Evolutionary conservation across 1,139 yeast species (phyloP), one percentile per base, ranked within the genome.

Genomic region (Blastobotrys buckinghamii): DNA sequence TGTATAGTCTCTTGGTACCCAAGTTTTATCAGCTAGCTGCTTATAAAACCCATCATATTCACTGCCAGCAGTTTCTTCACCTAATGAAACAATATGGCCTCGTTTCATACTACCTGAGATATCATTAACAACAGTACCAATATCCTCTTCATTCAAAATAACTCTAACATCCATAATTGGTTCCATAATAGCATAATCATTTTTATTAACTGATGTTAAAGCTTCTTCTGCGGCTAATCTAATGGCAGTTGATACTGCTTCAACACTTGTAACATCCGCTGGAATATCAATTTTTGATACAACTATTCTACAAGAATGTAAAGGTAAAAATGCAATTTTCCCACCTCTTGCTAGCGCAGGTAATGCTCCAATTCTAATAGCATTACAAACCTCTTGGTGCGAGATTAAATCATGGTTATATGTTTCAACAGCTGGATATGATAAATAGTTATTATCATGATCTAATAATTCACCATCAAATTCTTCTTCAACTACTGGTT

Each of bases 41-140:
- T 54, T 53, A 50, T 45, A 67, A 32, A 50, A 42, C 38, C 55
- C 57, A 52, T 60, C 53, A 53, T 58, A 51, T n/a, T 34, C 42
- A 8, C 41, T 41, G 38, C 48, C 51, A 55, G 55, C 2, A 35
- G 59, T 64, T 13, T 59, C 66, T 27, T 66, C 71, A 3, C 72
- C 74, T 10, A 76, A 73, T 1, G 72, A 64, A 0, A 68, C 58
- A 42, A 92, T 86, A 1, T 71, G 73, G 1, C 95, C 97, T 45
- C 83, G 81, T 43, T 89, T 70, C 4, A 29, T 6, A 1, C 74
- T 83, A 59, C 79, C 84, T 53, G 77, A 82, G 63, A 75, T 72
- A 68, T 92, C 98, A 59, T 88, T 95, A 34, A 87, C 78, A 0
- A 92, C 95, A 40, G 75, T 76, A 17, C 98, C 98, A 57, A 92